phyloP scores from a whole-genome alignment of 176 grass and related monocot species.

The Poa pratensis region DNA sequence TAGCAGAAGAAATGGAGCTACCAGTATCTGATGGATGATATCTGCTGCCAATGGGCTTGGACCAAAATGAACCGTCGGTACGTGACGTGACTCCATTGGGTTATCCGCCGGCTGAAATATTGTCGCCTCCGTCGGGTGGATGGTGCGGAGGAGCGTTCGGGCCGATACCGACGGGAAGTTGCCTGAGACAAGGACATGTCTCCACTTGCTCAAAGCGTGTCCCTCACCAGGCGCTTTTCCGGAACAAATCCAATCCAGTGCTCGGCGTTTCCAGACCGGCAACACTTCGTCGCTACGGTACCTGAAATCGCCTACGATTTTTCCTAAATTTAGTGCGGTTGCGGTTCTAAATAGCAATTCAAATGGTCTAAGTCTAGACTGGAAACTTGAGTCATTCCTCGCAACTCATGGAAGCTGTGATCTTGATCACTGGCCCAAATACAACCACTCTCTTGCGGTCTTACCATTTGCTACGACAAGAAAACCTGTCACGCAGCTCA shows the following conservation, averaged over 20 bases:
- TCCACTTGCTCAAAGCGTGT: not conserved
- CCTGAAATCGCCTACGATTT: not conserved
- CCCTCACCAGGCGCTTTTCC: not conserved
- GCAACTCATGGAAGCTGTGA: too few relatives aligned
- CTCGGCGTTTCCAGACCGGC: not conserved
- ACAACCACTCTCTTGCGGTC: too few relatives aligned
- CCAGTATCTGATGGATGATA: not conserved
- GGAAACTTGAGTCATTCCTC: too few relatives aligned
- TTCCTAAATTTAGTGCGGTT: not conserved
- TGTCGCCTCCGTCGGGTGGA: not conserved
- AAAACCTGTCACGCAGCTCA: too few relatives aligned
- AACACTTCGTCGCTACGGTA: not conserved
- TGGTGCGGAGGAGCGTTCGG: not conserved
- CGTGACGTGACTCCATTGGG: not conserved
- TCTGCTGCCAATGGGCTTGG: not conserved
- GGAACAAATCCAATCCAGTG: not conserved
- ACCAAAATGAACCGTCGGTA: not conserved
- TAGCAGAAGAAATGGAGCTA: not conserved
- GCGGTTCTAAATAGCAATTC: too few relatives aligned
- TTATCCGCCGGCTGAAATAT: not conserved
- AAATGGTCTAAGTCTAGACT: too few relatives aligned
- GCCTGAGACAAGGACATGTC: not conserved
- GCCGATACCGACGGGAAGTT: conserved; percentile 3
- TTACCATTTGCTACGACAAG: too few relatives aligned
- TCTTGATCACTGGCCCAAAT: too few relatives aligned